Conservation (phyloP, 2,329 filamentous ascomycete genomes). For the Penicillium sp. region DNA sequence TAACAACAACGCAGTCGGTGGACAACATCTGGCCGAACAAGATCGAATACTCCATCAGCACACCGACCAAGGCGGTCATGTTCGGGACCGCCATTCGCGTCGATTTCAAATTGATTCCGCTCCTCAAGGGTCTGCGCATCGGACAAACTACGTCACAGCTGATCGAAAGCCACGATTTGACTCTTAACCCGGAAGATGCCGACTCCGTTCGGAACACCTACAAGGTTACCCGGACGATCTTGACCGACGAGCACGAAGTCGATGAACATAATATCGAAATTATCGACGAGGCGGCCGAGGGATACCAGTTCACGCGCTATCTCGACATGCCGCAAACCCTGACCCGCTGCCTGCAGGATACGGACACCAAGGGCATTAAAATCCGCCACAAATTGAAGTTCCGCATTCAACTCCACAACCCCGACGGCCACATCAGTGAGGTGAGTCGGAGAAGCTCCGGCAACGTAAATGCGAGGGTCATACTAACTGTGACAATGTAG, state of each 20-base stretch:
- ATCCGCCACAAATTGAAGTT: constrained; percentile 90
- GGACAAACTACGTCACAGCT: constrained; percentile 79
- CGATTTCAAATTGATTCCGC: constrained; percentile 81
- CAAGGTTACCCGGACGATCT: constrained; percentile 64
- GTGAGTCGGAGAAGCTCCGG: constrained; percentile 43
- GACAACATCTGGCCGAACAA: constrained; percentile 99
- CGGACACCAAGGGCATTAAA: constrained; percentile 85
- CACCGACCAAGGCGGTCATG: constrained; percentile 90
- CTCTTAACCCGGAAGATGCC: constrained; percentile 50
- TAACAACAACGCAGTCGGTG: constrained; percentile 56
- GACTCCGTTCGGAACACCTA: constrained; percentile 47
- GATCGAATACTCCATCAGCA: constrained; percentile 89
- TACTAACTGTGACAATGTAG: constrained; percentile 41
- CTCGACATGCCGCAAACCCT: constrained; percentile 76
- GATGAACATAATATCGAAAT: constrained; percentile 61
- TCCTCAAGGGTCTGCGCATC: constrained; percentile 83
- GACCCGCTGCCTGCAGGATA: constrained; percentile 81
- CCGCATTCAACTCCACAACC: constrained; percentile 86
- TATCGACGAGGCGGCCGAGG: constrained; percentile 59
- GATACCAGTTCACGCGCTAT: constrained; percentile 58
- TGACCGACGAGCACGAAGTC: constrained; percentile 66
- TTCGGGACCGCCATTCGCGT: constrained; percentile 85
- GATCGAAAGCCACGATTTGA: constrained; percentile 72
- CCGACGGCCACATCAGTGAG: constrained; percentile 91
- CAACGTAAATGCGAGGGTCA: neutral